phyloP scores from a whole-genome alignment of 2,329 filamentous ascomycete species.

The Fonsecaea pedrosoi region DNA sequence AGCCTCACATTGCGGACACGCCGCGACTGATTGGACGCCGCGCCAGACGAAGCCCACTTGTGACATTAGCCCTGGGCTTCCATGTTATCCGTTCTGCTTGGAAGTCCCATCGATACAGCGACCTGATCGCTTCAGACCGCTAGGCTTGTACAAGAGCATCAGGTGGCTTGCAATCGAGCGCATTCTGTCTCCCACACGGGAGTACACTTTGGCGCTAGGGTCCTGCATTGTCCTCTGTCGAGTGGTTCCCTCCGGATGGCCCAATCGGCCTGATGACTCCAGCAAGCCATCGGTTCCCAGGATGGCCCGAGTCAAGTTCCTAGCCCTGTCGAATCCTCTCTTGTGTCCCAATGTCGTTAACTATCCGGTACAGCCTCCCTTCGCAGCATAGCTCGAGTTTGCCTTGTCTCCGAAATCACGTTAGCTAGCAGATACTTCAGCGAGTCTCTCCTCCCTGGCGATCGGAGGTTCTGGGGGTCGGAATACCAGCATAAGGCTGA shows the following conservation, averaged over 20 bases:
- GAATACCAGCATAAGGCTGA: constrained; percentile 16
- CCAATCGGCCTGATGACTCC: background rate
- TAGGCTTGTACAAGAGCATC: constrained; percentile 9
- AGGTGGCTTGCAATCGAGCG: background rate
- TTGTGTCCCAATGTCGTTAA: constrained; percentile 17
- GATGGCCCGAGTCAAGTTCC: background rate
- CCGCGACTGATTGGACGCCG: background rate
- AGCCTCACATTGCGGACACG: background rate
- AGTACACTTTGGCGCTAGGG: background rate
- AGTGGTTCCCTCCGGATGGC: background rate
- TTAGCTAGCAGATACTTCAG: constrained; percentile 9
- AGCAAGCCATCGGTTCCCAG: background rate
- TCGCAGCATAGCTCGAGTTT: constrained; percentile 15
- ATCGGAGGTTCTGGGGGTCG: background rate
- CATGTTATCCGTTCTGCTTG: background rate
- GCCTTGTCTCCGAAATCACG: constrained; percentile 8
- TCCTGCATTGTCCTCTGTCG: constrained; percentile 8
- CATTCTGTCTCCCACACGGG: background rate
- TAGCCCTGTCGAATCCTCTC: constrained; percentile 3
- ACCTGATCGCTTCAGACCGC: background rate
- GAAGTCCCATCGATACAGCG: background rate
- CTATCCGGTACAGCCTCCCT: constrained; percentile 12
- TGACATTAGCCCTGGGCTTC: background rate
- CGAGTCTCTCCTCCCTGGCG: background rate
- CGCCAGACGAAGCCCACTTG: background rate